Conservation (phyloP, 805 yeast species). For the Blastobotrys muscicola region DNA sequence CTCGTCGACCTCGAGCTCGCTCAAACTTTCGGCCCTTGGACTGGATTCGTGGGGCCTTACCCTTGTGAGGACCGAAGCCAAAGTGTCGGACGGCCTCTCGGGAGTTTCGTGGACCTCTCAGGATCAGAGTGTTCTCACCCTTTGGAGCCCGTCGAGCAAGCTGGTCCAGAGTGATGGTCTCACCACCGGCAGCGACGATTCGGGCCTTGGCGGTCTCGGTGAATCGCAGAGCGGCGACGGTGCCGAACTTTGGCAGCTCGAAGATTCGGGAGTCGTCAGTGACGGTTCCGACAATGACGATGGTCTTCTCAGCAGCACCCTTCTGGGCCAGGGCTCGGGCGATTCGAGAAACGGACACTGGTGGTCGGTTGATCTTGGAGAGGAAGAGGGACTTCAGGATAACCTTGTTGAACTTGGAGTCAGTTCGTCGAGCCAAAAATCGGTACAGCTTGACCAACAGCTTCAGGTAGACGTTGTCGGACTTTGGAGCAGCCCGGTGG, state of each 20-base stretch:
- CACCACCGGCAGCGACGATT: conserved; percentile 98
- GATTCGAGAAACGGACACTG: conserved; percentile 92
- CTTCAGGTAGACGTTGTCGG: conserved; percentile 98
- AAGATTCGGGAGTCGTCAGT: conserved; percentile 95
- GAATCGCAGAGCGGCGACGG: conserved; percentile 99
- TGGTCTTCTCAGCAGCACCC: conserved; percentile 82
- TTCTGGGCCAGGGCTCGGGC: conserved; percentile 71
- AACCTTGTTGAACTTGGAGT: conserved; percentile 94
- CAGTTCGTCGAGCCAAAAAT: conserved; percentile 99
- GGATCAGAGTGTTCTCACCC: conserved; percentile 95
- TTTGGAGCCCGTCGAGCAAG: conserved; percentile 98
- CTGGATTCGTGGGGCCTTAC: conserved; percentile 96
- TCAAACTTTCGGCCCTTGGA: conserved; percentile 99
- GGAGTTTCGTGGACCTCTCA: conserved; percentile 98
- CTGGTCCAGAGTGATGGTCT: conserved; percentile 98
- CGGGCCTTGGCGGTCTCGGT: conserved; percentile 98
- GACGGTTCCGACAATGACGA: conserved; percentile 98
- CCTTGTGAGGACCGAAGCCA: conserved; percentile 99
- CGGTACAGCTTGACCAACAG: conserved; percentile 96
- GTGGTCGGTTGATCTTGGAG: conserved; percentile 99
- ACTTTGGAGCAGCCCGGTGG: conserved; percentile 99
- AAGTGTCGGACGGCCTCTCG: conserved; percentile 99
- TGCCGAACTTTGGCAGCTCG: conserved; percentile 82
- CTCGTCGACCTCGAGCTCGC: conserved; percentile 99
- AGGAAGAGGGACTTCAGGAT: conserved; percentile 89